Evolutionary conservation across 2,329 filamentous ascomycete genomes (phyloP), one percentile per base, ranked within the genome.

Genomic region (Claviceps fusiformis): DNA sequence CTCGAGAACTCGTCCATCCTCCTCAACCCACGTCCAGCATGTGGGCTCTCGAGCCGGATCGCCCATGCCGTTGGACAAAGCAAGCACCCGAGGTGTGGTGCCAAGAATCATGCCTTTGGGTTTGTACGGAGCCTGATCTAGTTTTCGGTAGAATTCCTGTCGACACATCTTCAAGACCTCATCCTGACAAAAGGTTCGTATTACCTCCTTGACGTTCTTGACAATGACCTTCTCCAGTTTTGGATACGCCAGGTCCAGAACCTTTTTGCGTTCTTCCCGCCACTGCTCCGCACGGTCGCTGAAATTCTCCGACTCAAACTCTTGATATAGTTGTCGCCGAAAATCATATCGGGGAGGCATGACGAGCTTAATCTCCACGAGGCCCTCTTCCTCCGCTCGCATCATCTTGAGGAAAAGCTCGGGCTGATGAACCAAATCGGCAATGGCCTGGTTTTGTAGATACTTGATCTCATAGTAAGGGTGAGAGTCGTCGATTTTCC

Each of bases 391-490:
- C 68, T 98, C 93, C 1, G 93, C 93, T 68, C 90, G 95, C 69
- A 97, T 83, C 93, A 98, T 98, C 71, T 95, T 92, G 55, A 98
- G 74, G 67, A 93, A 98, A 31, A 95, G 76, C 60, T 96, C 91
- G 1, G 93, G 93, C 54, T 87, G 84, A 53, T 83, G 82, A 3
- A 89, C 86, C 57, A 97, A 80, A 61, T 93, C 87, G 46, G 76
- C 75, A 58, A 96, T 86, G 8, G 88, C 87, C 69, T 96, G 91
- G 63, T 93, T 90, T 60, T 89, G 83, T 24, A 98, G 77, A 63
- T 98, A 98, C 70, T 98, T 95, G 74, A 98, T 89, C 69, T 97
- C 93, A 67, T 97, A 97, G 70, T 95, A 97, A 0, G 90, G 89
- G 64, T 97, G 91, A 29, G 93, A 84, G 58, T 97, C 92, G 62